These are phyloP conservation scores for Prinsepia uniflora DNA, from an alignment of 306 rosid genomes.

Conservation along the genomic window DNA sequence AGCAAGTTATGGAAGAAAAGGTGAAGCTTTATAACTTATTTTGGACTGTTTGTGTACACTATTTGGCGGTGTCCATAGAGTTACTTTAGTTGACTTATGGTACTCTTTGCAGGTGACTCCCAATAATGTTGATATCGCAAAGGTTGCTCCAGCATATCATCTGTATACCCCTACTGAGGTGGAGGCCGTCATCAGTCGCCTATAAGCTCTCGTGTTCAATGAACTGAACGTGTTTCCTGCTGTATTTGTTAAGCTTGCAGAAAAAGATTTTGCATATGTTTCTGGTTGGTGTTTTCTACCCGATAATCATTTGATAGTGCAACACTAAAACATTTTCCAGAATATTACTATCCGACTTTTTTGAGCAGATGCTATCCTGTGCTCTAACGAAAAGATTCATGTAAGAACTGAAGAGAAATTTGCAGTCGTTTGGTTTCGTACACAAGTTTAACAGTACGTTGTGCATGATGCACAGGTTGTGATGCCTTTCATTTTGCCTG, in stretches of 20 bases:
- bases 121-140: conserved; percentile 90
- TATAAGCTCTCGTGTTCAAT: conserved; percentile 33
- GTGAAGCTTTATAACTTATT: conserved; percentile 29
- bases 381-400: conserved; percentile 6
- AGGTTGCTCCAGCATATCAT: conserved; percentile 82
- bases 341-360: background rate
- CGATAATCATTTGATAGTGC: background rate
- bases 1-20: conserved; percentile 99
- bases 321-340: background rate
- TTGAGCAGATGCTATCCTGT: background rate
- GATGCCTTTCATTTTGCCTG: background rate
- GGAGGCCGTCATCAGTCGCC: conserved; percentile 87
- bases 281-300: background rate
- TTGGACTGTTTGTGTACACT: background rate
- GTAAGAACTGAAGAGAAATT: background rate
- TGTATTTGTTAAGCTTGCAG: conserved; percentile 18
- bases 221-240: background rate
- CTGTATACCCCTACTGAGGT: conserved; percentile 84
- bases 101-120: conserved; percentile 71
- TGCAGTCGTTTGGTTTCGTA: background rate
- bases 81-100: background rate
- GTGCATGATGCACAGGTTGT: background rate
- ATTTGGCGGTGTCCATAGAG: background rate
- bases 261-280: conserved; percentile 16
- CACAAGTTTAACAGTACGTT: background rate